Evolutionary conservation across 257 asterid genomes (phyloP).

Genomic region (Solanum etuberosum): DNA sequence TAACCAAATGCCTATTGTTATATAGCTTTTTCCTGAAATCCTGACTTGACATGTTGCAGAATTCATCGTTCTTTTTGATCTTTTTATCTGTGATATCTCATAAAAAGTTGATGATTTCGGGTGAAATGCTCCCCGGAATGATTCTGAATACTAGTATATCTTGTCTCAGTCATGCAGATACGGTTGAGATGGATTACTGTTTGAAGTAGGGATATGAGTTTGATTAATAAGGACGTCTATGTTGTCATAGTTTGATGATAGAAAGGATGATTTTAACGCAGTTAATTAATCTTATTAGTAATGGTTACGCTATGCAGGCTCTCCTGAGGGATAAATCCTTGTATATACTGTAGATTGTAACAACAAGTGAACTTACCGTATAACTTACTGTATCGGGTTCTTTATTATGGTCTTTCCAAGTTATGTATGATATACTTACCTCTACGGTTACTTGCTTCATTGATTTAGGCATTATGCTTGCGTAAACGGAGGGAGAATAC

Average conservation of each 20-base stretch:
- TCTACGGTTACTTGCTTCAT: background rate
- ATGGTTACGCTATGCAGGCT: background rate
- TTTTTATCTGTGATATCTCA: background rate
- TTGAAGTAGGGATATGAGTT: background rate
- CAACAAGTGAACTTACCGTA: background rate
- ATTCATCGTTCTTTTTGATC: background rate
- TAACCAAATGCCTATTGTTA: background rate
- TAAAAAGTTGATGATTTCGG: background rate
- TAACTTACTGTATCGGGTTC: background rate
- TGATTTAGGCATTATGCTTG: background rate
- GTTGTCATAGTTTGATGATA: background rate
- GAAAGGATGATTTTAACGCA: background rate
- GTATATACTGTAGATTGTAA: background rate
- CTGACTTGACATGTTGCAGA: background rate
- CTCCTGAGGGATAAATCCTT: background rate
- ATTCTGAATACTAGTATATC: background rate
- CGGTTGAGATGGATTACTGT: background rate
- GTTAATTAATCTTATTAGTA: background rate
- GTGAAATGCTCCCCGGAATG: background rate
- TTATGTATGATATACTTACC: background rate
- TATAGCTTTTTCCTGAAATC: background rate
- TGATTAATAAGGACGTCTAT: background rate
- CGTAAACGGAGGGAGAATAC: slow-evolving; percentile 10
- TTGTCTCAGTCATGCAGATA: background rate
- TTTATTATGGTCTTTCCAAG: background rate